Base-by-base conservation (phyloP, 495 filamentous ascomycete species). In the Lophiotrema nucula region DNA sequence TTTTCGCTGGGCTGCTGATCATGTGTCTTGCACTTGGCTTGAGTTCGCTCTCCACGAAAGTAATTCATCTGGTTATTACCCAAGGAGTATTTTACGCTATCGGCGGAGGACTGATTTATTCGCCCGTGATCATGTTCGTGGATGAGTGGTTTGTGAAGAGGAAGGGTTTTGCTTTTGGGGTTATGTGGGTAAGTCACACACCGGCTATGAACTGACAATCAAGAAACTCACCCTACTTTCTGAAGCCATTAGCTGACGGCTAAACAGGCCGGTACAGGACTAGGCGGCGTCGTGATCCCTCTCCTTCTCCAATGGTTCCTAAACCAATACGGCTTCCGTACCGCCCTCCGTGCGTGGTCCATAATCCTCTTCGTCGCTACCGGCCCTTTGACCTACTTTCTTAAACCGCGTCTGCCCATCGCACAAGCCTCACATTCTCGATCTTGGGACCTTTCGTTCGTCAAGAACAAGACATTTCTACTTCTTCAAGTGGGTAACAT, bases 71-170 rank as follows among this genome's bases (percentile, higher is more conserved):
- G n/a, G 74, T 85, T 43, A 50, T 74, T 3, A 79, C 77, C 0
- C 80, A 86, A 58, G 81, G 81, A 23, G 61, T 81, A 6, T 44
- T 82, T 8, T 83, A 76, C 64, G 77, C 72, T 21, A 35, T 82
- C 8, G 79, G 78, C 26, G 77, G 76, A 4, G 54, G 66, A n/a
- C 58, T 80, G 39, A 64, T 73, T 24, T 82, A 80, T 66, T 72
- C 67, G 25, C 78, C 76, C 0, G 69, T 72, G 31, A 70, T 81
- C 48, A 60, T 76, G 25, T 79, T 76, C 63, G 54, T 84, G n/a
- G 77, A 83, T 56, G 78, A 84, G 57, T 84, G 81, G 81, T 84
- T 84, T 64, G 68, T 78, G 22, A 47, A 60, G 27, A 63, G 74
- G 41, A 77, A 78, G 47, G 80, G 81, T 2, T 58, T 83, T n/a